Base-by-base conservation (phyloP, 805 yeast genomes). In the Ogataea salicorniae region DNA sequence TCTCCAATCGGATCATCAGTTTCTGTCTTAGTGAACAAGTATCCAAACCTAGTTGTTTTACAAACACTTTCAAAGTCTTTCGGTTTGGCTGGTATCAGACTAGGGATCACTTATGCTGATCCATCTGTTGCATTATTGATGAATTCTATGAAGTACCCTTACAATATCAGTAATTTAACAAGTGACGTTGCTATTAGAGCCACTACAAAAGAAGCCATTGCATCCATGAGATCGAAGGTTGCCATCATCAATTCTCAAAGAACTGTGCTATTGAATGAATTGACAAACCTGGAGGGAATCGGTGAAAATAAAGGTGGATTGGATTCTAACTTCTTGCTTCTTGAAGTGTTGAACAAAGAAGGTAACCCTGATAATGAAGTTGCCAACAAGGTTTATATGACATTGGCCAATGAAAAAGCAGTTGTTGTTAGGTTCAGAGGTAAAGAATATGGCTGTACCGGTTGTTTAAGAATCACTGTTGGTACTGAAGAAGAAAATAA, bases 41-140 rank as follows among this genome's bases (percentile, higher is more conserved):
- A 83, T 66, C 91, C 91, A 26, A 87, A 90, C 60, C 70, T 94
- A 45, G 90, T 87, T 16, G 96, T 88, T 13, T 71, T 91, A 64
- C 99, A 94, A 67, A 94, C 99, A 0, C 68, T 94, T 37, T 90
- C 97, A 17, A 94, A 94, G 63, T 84, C 98, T 0, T 94, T 94
- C 69, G 99, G 99, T 17, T 77, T 94, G 46, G 99, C 99, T 3
- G 98, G 97, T 40, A 84, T 91, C 43, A 78, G 99, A 58, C 67
- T 92, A 39, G 99, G 99, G 23, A 72, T 90, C 50, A 83, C 96
- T 1, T 92, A 64, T 60, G 75, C 91, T 4, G 70, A 76, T 16
- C 69, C 72, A 14, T 78, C 76, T 51, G 70, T 94, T 41, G 77
- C 96, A 0, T 58, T 66, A 5, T 77, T 87, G 42, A 69, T 94